Percentiles rank a stretch among this genome's conserved stretches.
Evolutionary conservation across 2,329 filamentous ascomycete species (phyloP).

Genomic region (Fusarium nematophilum): DNA sequence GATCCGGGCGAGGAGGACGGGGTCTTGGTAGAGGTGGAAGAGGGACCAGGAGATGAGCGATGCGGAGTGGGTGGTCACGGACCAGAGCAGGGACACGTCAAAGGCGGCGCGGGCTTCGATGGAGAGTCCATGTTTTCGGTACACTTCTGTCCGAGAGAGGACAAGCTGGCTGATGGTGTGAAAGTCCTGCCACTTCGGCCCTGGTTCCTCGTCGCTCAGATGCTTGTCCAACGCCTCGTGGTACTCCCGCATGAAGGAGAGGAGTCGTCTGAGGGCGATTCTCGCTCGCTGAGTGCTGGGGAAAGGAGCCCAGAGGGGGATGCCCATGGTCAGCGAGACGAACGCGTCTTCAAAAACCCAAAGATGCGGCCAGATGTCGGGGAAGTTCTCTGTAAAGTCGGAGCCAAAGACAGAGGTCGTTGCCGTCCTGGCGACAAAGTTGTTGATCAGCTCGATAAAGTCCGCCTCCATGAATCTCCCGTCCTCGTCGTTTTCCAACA

Average conservation of each 20-base stretch:
- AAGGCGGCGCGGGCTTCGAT: constrained; percentile 48
- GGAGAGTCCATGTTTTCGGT: constrained; percentile 45
- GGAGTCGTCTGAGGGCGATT: constrained; percentile 43
- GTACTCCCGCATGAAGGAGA: constrained; percentile 48
- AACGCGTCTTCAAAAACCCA: constrained; percentile 53
- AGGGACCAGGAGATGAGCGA: constrained; percentile 55
- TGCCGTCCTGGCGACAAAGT: constrained; percentile 51
- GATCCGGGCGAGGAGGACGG: constrained; percentile 51
- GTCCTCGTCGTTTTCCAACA: constrained; percentile 42
- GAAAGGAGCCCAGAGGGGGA: constrained; percentile 50
- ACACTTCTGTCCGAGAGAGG: constrained; percentile 46
- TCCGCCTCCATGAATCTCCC: constrained; percentile 49
- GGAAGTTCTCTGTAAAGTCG: constrained; percentile 55
- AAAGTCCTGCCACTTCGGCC: constrained; percentile 51
- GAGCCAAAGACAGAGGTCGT: constrained; percentile 53
- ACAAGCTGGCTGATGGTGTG: constrained; percentile 50
- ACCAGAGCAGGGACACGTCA: constrained; percentile 53
- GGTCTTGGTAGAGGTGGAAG: constrained; percentile 53
- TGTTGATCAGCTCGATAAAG: constrained; percentile 48
- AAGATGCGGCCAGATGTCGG: constrained; percentile 51
- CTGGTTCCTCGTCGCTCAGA: constrained; percentile 47
- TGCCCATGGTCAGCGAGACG: constrained; percentile 44
- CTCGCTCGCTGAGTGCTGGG: constrained; percentile 48
- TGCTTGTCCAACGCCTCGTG: constrained; percentile 51
- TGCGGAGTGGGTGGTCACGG: constrained; percentile 53